Percentiles rank a stretch among this genome's conserved stretches.
Evolutionary conservation across 257 asterid genomes (phyloP).

Genomic region (Capsicum baccatum): DNA sequence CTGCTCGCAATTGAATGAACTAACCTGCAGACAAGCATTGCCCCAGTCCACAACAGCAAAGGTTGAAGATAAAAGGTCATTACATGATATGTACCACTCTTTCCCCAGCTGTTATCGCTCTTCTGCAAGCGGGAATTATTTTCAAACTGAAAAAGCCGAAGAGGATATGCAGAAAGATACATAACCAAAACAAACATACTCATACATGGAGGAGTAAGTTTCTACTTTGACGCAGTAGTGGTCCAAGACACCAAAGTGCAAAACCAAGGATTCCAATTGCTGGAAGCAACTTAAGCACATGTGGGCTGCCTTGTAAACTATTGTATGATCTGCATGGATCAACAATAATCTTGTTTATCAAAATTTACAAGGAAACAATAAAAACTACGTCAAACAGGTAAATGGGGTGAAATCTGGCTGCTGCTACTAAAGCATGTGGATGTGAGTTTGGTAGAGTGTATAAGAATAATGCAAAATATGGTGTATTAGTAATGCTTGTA

Average conservation of each 20-base stretch:
- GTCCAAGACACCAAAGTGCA: conserved; percentile 90
- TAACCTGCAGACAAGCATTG: conserved; percentile 89
- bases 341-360: conserved; percentile 20
- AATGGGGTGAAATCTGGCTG: background rate
- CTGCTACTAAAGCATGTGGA: background rate
- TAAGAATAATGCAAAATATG: no score
- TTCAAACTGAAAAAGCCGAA: conserved; percentile 13
- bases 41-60: conserved; percentile 81
- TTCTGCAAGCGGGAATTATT: conserved; percentile 55
- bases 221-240: conserved; percentile 70
- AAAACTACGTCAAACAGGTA: background rate
- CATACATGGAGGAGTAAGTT: conserved; percentile 66
- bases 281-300: conserved; percentile 66
- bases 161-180: conserved; percentile 33
- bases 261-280: conserved; percentile 74
- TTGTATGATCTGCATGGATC: conserved; percentile 66
- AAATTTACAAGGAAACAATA: background rate
- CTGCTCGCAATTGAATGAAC: conserved; percentile 36
- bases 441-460: background rate
- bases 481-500: no score
- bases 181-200: conserved; percentile 29
- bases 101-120: conserved; percentile 79
- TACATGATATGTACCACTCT: conserved; percentile 72
- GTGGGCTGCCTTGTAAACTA: conserved; percentile 60
- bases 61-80: conserved; percentile 83